Evolutionary conservation across 768 basidiomycete genomes (phyloP), one percentile per base, ranked within the genome.

Genomic region (Tephrocybe sp.): DNA sequence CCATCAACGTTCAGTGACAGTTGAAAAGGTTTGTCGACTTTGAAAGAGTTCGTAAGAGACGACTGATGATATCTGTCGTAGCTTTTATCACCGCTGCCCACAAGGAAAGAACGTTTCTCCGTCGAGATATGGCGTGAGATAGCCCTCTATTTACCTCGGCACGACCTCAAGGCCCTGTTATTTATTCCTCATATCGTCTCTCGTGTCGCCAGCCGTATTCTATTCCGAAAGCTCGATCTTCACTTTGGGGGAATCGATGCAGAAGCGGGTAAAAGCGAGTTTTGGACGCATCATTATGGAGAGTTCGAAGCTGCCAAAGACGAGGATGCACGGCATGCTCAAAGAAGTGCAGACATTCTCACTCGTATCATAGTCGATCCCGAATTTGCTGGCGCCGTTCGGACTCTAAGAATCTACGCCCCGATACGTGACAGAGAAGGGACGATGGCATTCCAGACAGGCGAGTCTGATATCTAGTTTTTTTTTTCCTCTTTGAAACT

Each of bases 51-150:
- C 34, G 40, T 18, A 20, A 28, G 12, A 17, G n/a, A 17, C 43
- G 41, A 33, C 37, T 38, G 7, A 40, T 51, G 24, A 50, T 41
- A 10, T 20, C 15, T 25, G 11, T 41, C 23, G 10, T 50, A 73
- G 72, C 70, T 76, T 47, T 68, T 73, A 6, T 66, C 71, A 14
- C 71, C 71, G 38, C 67, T 77, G 14, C 75, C 76, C 8, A 62
- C 68, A 24, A 73, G 72, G 44, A 76, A 73, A 15, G 79, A 79
- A 33, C 75, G 76, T 17, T 80, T 88, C 58, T 86, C 86, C 3
- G 72, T 73, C 5, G 87, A 89, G 67, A 80, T 88, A 45, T 89
- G 87, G 87, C 73, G 82, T 30, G 81, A 87, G 61, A 81, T 89
- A 33, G 85, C 80, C 0, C 67, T 75, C 4, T 83, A 75, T 58